A percentile compares a stretch with the other conserved stretches of the same genome.
Conservation (phyloP, 108 stramenopile genomes). For the Seminavis robusta region DNA sequence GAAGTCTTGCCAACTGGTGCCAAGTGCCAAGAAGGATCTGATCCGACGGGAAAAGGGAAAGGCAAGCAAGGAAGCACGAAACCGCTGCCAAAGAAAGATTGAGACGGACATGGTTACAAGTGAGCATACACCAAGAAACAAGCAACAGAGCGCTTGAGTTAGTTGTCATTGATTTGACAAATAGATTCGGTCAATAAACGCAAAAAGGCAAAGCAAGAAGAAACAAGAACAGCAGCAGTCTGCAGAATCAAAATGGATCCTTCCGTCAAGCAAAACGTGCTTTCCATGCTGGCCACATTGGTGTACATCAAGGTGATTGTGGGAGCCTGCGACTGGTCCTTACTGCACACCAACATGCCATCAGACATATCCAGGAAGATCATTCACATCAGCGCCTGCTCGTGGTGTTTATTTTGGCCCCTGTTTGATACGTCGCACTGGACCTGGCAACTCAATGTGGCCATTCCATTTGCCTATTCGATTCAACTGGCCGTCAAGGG, state of each 20-base stretch:
- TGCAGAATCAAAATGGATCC: not conserved
- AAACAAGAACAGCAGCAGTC: too few relatives aligned
- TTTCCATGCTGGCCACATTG: not conserved
- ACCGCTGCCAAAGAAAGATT: too few relatives aligned
- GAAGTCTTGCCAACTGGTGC: too few relatives aligned
- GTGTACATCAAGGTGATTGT: conserved; percentile 9
- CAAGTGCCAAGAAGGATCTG: too few relatives aligned
- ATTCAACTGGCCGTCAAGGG: conserved; percentile 47
- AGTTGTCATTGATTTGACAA: too few relatives aligned
- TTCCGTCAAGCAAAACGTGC: not conserved
- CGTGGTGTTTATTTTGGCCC: conserved; percentile 56
- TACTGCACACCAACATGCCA: not conserved
- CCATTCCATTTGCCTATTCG: conserved; percentile 47
- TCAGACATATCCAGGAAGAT: conserved; percentile 35
- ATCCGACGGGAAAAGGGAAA: too few relatives aligned
- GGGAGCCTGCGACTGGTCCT: conserved; percentile 5
- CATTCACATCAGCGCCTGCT: conserved; percentile 51
- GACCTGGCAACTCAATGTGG: conserved; percentile 66
- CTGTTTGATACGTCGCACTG: conserved; percentile 44
- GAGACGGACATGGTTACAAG: too few relatives aligned
- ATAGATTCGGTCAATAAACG: too few relatives aligned
- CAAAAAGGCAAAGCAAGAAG: too few relatives aligned
- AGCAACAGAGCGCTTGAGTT: too few relatives aligned
- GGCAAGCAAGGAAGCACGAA: too few relatives aligned
- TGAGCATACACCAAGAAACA: too few relatives aligned